Evolutionary conservation across 164 flowering plant species (phyloP), one percentile per base, ranked within the genome.

Genomic region (Magnolia officinalis): DNA sequence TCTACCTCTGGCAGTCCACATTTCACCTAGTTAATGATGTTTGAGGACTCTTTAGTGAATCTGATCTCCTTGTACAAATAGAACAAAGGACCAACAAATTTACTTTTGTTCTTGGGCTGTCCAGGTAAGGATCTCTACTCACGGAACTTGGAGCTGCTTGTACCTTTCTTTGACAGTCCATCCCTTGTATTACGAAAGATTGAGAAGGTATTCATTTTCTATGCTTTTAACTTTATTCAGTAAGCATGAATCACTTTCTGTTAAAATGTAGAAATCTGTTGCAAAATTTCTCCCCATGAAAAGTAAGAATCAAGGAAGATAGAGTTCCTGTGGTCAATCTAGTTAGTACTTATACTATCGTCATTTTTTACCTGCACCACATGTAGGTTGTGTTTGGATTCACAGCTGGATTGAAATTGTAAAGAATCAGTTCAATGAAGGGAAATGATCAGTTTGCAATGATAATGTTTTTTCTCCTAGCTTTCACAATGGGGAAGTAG

Each of bases 101-200:
- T 31, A 31, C 1, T 37, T 9, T 65, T 65, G 70, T 67, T 75
- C 49, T 75, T 81, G 68, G 69, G 50, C 26, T 50, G 37, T 82
- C 64, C 86, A 95, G 98, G 98, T 76, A 91, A 65, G 74, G 92
- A 88, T 70, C 80, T 91, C 81, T 95, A 95, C 84, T 81, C 88
- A 8, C 91, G 88, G 77, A 95, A 95, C 86, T 87, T 95, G 90
- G 86, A 87, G 78, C 85, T 95, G 87, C 94, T 95, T 73, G 93
- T 95, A 45, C 98, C 97, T 65, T 95, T 95, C 85, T 89, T 95
- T 80, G 96, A 89, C 64, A n/a, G 52, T 59, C 92, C 96, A 72
- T 87, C 94, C 64, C 90, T 95, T 81, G 79, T 61, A 72, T 82
- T 95, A 73, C 78, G 85, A 80, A 82, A 82, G 37, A 90, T 95